These are phyloP conservation scores for Tetrapisispora fleetii DNA, from an alignment of 805 yeast genomes.

Conservation along the genomic window DNA sequence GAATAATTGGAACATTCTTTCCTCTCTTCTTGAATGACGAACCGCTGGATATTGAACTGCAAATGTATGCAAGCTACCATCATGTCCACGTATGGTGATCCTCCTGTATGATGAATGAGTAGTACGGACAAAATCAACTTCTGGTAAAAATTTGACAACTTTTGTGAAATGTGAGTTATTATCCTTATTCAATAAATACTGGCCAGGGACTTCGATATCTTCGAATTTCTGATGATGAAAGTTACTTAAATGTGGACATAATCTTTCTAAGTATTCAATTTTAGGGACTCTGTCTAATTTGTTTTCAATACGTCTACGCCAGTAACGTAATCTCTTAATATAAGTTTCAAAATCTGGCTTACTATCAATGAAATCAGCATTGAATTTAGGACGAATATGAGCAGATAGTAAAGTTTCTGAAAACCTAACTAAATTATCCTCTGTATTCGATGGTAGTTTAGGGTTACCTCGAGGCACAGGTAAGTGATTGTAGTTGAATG, in stretches of 20 bases:
- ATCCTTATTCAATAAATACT: constrained; percentile 79
- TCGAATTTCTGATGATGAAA: constrained; percentile 98
- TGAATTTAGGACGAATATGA: constrained; percentile 81
- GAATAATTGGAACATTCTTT: constrained; percentile 83
- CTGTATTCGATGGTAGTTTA: constrained; percentile 82
- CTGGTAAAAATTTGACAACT: constrained; percentile 86
- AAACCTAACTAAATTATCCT: constrained; percentile 74
- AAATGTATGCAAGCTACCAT: constrained; percentile 84
- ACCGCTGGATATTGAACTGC: constrained; percentile 98
- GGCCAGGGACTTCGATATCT: constrained; percentile 96
- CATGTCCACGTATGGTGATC: constrained; percentile 82
- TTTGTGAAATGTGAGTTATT: constrained; percentile 84
- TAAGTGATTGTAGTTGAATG: constrained; percentile 77
- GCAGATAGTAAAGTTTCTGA: constrained; percentile 90
- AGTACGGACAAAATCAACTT: constrained; percentile 80
- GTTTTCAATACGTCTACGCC: constrained; percentile 91
- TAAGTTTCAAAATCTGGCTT: constrained; percentile 86
- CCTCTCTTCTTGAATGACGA: constrained; percentile 94
- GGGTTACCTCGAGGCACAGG: constrained; percentile 85
- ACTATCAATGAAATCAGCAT: constrained; percentile 75
- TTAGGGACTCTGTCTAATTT: constrained; percentile 78
- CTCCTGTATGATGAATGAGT: constrained; percentile 85
- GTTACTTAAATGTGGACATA: constrained; percentile 91
- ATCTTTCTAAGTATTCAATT: constrained; percentile 71
- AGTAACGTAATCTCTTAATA: constrained; percentile 68